A percentile compares a stretch with the other conserved stretches of the same genome.
phyloP scores from a whole-genome alignment of 2,329 filamentous ascomycete species.

The Calonectria montana region DNA sequence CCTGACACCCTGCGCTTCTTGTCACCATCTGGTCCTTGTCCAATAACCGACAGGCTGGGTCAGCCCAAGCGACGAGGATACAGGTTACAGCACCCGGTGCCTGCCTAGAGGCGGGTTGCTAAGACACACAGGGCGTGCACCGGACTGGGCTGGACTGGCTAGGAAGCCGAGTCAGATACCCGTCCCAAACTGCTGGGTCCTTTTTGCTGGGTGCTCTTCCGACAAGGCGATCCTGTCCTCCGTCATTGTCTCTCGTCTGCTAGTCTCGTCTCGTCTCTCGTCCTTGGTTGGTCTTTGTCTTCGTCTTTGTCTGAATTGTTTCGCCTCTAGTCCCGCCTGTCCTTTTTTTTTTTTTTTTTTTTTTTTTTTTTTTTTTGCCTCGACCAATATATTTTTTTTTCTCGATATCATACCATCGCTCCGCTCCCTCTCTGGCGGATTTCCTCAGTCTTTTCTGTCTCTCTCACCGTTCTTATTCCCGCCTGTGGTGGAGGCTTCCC shows the following conservation, averaged over 20 bases:
- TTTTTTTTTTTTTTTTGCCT: not conserved
- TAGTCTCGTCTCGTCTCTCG: conserved; percentile 2
- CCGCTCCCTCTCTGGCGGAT: not conserved
- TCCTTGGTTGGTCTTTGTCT: not conserved
- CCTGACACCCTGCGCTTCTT: not conserved
- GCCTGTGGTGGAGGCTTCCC: conserved; percentile 7
- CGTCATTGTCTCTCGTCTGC: conserved; percentile 27
- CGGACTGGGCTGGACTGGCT: conserved; percentile 36
- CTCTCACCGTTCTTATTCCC: not conserved
- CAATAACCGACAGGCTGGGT: conserved; percentile 24
- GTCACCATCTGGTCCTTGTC: not conserved
- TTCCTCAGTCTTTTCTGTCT: not conserved
- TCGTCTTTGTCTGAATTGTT: not conserved
- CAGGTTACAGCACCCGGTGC: conserved; percentile 13
- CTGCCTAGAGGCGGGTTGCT: conserved; percentile 16
- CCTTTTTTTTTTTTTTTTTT: not conserved
- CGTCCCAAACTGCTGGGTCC: conserved; percentile 46
- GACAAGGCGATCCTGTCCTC: conserved; percentile 25
- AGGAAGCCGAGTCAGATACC: conserved; percentile 43
- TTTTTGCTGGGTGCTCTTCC: conserved; percentile 23
- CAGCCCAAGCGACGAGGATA: not conserved
- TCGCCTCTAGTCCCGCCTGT: not conserved
- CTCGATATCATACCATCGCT: too few relatives aligned
- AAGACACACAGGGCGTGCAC: conserved; percentile 19
- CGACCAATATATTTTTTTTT: not conserved